Conservation (phyloP, 345 rosid genomes). For the Hibiscus syriacus region DNA sequence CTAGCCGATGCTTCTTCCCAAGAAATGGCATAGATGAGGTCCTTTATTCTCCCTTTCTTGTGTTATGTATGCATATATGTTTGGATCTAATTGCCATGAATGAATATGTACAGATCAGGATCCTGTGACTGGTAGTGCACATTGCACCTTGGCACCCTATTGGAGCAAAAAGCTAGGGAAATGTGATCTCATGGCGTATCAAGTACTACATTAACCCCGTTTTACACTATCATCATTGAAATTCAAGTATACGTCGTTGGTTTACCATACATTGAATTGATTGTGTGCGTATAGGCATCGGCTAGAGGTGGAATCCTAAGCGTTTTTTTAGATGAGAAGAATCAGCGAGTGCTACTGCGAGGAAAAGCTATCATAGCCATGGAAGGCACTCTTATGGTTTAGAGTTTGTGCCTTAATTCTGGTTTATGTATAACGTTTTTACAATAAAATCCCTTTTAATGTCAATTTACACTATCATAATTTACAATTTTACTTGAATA, state of each 20-base stretch:
- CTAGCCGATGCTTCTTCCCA: conserved; percentile 66
- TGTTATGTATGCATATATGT: neutral
- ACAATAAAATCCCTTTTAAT: too few species aligned
- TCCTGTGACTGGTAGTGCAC: conserved; percentile 75
- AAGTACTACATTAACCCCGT: neutral
- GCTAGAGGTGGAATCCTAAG: conserved; percentile 49
- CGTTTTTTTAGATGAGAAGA: conserved; percentile 42
- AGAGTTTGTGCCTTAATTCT: too few species aligned
- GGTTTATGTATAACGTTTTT: too few species aligned
- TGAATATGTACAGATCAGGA: conserved; percentile 56
- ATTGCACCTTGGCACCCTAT: too few species aligned
- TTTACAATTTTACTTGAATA: too few species aligned
- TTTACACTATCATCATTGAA: neutral
- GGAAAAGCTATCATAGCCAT: conserved; percentile 64
- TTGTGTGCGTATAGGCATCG: conserved; percentile 39
- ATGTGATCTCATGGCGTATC: conserved; percentile 52
- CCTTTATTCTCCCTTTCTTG: neutral
- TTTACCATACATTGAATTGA: neutral
- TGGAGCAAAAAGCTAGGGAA: conserved; percentile 67
- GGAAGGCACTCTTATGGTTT: conserved; percentile 57
- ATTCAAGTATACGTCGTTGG: neutral
- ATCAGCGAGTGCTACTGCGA: conserved; percentile 46
- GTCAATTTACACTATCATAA: too few species aligned
- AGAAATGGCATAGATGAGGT: conserved; percentile 69
- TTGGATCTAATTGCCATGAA: neutral